These are phyloP conservation scores for Globisporangium paddicum DNA, from an alignment of 352 stramenopile genomes.

Conservation along the genomic window DNA sequence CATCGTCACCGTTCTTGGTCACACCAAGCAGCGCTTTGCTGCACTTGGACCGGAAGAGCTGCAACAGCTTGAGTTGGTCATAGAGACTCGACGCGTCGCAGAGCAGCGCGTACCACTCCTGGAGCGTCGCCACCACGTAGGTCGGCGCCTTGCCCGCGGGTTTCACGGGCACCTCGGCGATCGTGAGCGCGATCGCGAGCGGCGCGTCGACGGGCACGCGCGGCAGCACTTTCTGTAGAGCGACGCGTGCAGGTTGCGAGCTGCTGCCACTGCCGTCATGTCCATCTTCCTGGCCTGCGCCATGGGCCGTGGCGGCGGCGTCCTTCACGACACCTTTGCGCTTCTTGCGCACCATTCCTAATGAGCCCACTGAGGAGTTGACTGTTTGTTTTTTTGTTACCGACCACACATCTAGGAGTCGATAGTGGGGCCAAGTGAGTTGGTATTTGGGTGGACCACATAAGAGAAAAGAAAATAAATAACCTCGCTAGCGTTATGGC, in stretches of 20 bases:
- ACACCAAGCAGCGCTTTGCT: slow-evolving; percentile 20
- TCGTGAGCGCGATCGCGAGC: slow-evolving; percentile 30
- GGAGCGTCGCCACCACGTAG: slow-evolving; percentile 16
- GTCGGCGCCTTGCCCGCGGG: slow-evolving; percentile 9
- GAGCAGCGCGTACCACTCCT: slow-evolving; percentile 43
- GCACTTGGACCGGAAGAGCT: slow-evolving; percentile 62
- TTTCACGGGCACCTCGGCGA: slow-evolving; percentile 17
- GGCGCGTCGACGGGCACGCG: slow-evolving; percentile 26
- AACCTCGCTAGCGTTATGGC: too few species aligned
- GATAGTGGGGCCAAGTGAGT: too few species aligned
- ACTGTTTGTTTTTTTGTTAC: too few species aligned
- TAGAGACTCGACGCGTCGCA: slow-evolving; percentile 30
- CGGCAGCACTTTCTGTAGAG: slow-evolving; percentile 25
- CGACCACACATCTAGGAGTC: too few species aligned
- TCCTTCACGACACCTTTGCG: slow-evolving; percentile 68
- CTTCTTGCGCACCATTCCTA: slow-evolving; percentile 76
- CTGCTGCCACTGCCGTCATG: background rate
- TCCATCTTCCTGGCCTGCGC: background rate
- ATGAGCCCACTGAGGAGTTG: background rate
- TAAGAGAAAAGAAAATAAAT: too few species aligned
- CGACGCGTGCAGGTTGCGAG: slow-evolving; percentile 24
- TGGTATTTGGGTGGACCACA: too few species aligned
- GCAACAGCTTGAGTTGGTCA: slow-evolving; percentile 69
- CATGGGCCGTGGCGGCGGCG: slow-evolving; percentile 22
- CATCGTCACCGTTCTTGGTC: background rate